Conservation (phyloP, 805 yeast species). For the Myxozyma neotropica region DNA sequence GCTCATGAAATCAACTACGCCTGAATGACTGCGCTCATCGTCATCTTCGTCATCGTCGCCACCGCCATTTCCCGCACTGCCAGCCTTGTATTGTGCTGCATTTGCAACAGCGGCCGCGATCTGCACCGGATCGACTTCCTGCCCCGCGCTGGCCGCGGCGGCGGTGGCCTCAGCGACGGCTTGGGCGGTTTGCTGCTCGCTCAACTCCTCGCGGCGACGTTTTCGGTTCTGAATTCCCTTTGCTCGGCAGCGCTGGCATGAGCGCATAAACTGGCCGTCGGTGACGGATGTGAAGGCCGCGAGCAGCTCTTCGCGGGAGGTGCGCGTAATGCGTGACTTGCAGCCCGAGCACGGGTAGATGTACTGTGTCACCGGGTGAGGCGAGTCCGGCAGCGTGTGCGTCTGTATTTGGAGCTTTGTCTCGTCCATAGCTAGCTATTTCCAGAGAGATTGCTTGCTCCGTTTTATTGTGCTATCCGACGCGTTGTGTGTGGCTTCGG, state of each 20-base stretch:
- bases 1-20: constrained; percentile 18
- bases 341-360: constrained; percentile 33
- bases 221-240: constrained; percentile 30
- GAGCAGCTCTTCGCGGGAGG: constrained; percentile 26
- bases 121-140: constrained; percentile 1
- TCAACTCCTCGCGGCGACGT: constrained; percentile 22
- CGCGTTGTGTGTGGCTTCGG: constrained; percentile 7
- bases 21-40: constrained; percentile 12
- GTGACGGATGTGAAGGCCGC: constrained; percentile 29
- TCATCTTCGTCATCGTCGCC: constrained; percentile 24
- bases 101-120: constrained; percentile 9
- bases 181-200: constrained; percentile 13
- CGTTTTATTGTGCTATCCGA: not conserved
- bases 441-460: not conserved
- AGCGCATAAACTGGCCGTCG: constrained; percentile 34
- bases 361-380: constrained; percentile 27
- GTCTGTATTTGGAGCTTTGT: constrained; percentile 28
- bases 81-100: not conserved
- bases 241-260: constrained; percentile 30
- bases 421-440: constrained; percentile 23
- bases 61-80: not conserved
- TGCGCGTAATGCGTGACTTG: constrained; percentile 30
- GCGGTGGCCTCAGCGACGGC: constrained; percentile 1
- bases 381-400: constrained; percentile 13
- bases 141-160: constrained; percentile 2